Percentiles rank a stretch among this genome's conserved stretches.
Evolutionary conservation across 2,329 filamentous ascomycete species (phyloP).

Genomic region (Hypoxylon sp.): DNA sequence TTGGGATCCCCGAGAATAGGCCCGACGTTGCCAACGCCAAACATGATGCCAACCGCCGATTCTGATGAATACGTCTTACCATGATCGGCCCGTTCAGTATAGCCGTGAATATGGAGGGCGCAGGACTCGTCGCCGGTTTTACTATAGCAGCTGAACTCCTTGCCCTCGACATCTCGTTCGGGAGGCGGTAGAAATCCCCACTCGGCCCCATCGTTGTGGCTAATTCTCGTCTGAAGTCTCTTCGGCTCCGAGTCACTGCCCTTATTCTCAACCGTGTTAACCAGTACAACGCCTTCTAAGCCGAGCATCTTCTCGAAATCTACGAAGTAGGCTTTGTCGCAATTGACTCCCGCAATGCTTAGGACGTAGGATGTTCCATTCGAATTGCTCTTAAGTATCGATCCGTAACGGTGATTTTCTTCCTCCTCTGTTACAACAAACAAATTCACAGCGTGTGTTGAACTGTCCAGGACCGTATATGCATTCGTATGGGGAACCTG

Average conservation of each 20-base stretch:
- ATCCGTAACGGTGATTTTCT: conserved; percentile 79
- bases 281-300: conserved; percentile 89
- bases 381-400: conserved; percentile 97
- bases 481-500: conserved; percentile 81
- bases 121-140: conserved; percentile 75
- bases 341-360: conserved; percentile 85
- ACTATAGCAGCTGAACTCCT: conserved; percentile 77
- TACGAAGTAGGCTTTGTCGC: conserved; percentile 81
- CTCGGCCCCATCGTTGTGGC: conserved; percentile 93
- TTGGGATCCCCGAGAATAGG: conserved; percentile 73
- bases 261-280: conserved; percentile 86
- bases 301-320: conserved; percentile 97
- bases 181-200: conserved; percentile 87
- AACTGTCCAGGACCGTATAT: conserved; percentile 95
- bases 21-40: conserved; percentile 93
- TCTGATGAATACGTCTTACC: conserved; percentile 89
- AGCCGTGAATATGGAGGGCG: conserved; percentile 92
- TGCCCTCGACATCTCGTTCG: conserved; percentile 76
- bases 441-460: conserved; percentile 92
- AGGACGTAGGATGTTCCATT: conserved; percentile 96
- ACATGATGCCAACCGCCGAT: conserved; percentile 90
- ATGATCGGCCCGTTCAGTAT: conserved; percentile 88
- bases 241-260: conserved; percentile 78
- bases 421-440: conserved; percentile 85
- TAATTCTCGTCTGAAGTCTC: conserved; percentile 90